Evolutionary conservation across 2,329 filamentous ascomycete species (phyloP).

Genomic region (Calonectria pauciramosa): DNA sequence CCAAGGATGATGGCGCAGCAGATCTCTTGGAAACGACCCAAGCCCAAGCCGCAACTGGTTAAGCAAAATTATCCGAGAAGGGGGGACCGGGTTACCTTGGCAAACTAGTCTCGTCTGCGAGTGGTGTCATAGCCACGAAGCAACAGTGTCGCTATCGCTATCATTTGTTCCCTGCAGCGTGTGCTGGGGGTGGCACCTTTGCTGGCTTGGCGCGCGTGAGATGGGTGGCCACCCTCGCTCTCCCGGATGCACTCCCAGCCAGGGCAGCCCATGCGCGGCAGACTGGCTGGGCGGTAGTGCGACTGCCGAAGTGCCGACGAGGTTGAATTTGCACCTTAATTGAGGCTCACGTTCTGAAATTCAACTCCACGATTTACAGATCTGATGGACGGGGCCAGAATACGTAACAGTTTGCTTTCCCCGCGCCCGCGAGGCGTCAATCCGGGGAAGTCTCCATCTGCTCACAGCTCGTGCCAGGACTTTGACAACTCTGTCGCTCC

Average conservation of each 20-base stretch:
- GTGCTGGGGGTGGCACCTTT: neutral
- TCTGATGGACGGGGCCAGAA: constrained; percentile 34
- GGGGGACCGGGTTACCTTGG: constrained; percentile 22
- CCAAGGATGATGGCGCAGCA: constrained; percentile 21
- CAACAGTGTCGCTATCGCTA: constrained; percentile 24
- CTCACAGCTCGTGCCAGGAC: constrained; percentile 23
- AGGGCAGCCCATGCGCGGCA: constrained; percentile 29
- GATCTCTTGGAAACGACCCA: constrained; percentile 25
- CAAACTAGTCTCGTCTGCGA: constrained; percentile 14
- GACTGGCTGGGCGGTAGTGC: constrained; percentile 33
- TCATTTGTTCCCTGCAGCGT: constrained; percentile 17
- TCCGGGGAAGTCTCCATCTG: constrained; percentile 44
- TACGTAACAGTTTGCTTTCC: constrained; percentile 45
- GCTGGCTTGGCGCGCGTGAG: neutral
- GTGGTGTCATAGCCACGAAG: constrained; percentile 37
- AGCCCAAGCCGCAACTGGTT: neutral
- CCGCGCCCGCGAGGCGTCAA: constrained; percentile 39
- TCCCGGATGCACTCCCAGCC: neutral
- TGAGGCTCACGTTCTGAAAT: constrained; percentile 24
- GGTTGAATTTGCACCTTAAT: constrained; percentile 14
- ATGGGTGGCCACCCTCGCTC: constrained; percentile 11
- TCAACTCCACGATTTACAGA: constrained; percentile 37
- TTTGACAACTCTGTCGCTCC: constrained; percentile 22
- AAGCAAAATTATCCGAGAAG: constrained; percentile 15
- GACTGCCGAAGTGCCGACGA: constrained; percentile 27